Percentiles rank a stretch among this genome's conserved stretches.
These are phyloP conservation scores for Rhododendron williamsianum DNA, from an alignment of 148 eudicot genomes.

Conservation along the genomic window DNA sequence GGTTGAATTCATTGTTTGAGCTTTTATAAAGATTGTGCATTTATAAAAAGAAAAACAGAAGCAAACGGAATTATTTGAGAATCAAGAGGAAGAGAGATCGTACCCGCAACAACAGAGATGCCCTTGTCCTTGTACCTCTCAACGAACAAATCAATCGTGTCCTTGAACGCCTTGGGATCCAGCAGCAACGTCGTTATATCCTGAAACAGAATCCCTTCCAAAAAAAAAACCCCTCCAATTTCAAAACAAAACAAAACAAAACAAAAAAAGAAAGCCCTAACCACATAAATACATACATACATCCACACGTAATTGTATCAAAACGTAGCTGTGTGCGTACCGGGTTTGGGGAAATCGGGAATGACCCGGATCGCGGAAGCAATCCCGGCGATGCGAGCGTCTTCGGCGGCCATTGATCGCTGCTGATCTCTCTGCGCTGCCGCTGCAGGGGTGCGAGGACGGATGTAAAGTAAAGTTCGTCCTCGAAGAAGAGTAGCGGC, in stretches of 20 bases:
- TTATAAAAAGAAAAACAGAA: too few relatives aligned
- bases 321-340: conserved; percentile 18
- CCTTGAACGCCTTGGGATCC: conserved; percentile 87
- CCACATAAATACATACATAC: not conserved
- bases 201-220: conserved; percentile 77
- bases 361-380: conserved; percentile 71
- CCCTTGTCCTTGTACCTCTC: conserved; percentile 74
- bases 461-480: conserved; percentile 3
- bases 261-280: not conserved
- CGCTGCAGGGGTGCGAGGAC: not conserved
- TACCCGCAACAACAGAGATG: conserved; percentile 88
- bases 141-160: conserved; percentile 91
- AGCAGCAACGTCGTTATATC: conserved; percentile 92
- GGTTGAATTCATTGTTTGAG: too few relatives aligned
- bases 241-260: not conserved
- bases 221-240: not conserved
- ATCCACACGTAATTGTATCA: not conserved
- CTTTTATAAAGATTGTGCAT: too few relatives aligned
- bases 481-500: not conserved
- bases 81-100: not conserved
- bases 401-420: conserved; percentile 25
- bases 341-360: conserved; percentile 86
- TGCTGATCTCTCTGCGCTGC: not conserved
- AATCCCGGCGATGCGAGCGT: conserved; percentile 58
- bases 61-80: not conserved